phyloP scores from a whole-genome alignment of 2,329 filamentous ascomycete genomes.

The Knoxdaviesia capensis region DNA sequence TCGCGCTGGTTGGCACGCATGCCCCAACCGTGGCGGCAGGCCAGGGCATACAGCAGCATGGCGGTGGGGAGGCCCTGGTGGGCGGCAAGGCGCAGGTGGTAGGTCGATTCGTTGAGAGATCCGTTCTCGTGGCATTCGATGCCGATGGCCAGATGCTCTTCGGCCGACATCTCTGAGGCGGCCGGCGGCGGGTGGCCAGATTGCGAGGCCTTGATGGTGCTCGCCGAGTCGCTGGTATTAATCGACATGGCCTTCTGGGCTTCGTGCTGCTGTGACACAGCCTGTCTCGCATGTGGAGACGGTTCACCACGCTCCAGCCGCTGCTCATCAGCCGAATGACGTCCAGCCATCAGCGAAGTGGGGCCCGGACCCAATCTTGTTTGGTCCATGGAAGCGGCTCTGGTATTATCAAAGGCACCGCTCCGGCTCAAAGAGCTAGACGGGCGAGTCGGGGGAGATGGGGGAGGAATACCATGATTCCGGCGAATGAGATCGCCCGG shows the following conservation, averaged over 20 bases:
- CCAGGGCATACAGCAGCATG: constrained; percentile 90
- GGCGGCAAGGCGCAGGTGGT: constrained; percentile 80
- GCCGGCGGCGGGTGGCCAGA: constrained; percentile 21
- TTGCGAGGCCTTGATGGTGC: constrained; percentile 24
- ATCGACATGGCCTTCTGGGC: constrained; percentile 21
- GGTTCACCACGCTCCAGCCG: constrained; percentile 13
- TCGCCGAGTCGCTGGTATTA: constrained; percentile 31
- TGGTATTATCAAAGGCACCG: constrained; percentile 6
- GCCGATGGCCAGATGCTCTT: constrained; percentile 78
- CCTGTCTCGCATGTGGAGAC: no score
- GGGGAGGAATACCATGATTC: constrained; percentile 25
- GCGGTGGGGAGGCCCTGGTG: constrained; percentile 71
- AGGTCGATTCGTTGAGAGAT: constrained; percentile 80
- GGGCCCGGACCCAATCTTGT: constrained; percentile 11
- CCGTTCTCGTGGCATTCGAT: constrained; percentile 81
- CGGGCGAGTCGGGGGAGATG: constrained; percentile 39
- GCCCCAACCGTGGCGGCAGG: constrained; percentile 92
- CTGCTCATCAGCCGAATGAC: constrained; percentile 25
- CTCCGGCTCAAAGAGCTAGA: constrained; percentile 29
- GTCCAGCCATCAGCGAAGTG: constrained; percentile 23
- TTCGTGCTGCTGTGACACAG: no score
- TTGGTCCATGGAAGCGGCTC: constrained; percentile 1
- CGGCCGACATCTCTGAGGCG: constrained; percentile 52
- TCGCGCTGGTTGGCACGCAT: constrained; percentile 85
- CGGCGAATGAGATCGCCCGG: constrained; percentile 21